These are phyloP conservation scores for Botrytis squamosa DNA, from an alignment of 2,329 filamentous ascomycete species.

Conservation along the genomic window DNA sequence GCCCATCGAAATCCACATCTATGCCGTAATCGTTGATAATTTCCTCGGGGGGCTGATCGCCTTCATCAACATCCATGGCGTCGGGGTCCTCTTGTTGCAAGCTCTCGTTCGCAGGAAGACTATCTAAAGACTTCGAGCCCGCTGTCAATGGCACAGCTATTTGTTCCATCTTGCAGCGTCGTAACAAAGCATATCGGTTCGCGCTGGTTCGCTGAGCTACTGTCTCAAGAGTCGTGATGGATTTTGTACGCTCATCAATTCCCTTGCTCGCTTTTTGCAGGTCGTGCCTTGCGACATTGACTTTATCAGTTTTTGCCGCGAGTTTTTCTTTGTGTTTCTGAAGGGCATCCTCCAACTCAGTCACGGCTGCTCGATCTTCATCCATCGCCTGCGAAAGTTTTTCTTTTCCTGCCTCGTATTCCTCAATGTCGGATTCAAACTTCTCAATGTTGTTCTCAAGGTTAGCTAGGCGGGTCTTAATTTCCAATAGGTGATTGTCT, in stretches of 20 bases:
- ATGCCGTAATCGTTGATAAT: conserved; percentile 88
- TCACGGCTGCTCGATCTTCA: conserved; percentile 71
- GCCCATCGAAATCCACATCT: conserved; percentile 76
- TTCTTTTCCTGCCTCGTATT: conserved; percentile 70
- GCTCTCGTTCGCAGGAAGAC: conserved; percentile 83
- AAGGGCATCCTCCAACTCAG: conserved; percentile 69
- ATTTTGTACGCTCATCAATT: conserved; percentile 72
- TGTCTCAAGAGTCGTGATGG: conserved; percentile 76
- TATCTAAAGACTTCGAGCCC: conserved; percentile 70
- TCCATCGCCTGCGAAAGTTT: conserved; percentile 72
- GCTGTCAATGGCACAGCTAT: conserved; percentile 77
- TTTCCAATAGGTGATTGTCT: conserved; percentile 52
- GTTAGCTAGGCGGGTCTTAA: conserved; percentile 65
- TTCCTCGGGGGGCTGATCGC: conserved; percentile 61
- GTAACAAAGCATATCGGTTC: conserved; percentile 77
- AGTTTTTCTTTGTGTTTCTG: conserved; percentile 67
- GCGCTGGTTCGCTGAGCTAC: conserved; percentile 83
- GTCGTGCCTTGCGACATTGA: conserved; percentile 75
- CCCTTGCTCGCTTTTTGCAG: conserved; percentile 82
- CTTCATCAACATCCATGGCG: conserved; percentile 88
- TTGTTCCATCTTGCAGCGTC: conserved; percentile 90
- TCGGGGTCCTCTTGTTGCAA: conserved; percentile 76
- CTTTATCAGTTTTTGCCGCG: conserved; percentile 67
- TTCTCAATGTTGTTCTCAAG: conserved; percentile 66
- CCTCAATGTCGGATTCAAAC: conserved; percentile 66